These are phyloP conservation scores for Labyrinthula sp. DNA, from an alignment of 352 stramenopile species.

Conservation along the genomic window DNA sequence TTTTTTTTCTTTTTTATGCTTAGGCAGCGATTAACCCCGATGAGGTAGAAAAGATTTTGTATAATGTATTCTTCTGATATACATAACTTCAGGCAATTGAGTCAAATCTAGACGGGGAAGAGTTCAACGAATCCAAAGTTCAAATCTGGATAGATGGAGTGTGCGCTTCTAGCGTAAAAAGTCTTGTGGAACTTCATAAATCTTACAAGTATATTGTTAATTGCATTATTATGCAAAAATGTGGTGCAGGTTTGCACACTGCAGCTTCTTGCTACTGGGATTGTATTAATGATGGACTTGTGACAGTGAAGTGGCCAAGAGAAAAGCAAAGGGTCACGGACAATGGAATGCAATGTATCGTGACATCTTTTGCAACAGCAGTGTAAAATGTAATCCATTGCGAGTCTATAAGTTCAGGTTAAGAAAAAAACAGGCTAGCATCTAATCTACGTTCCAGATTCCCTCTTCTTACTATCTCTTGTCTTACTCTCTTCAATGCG, in stretches of 20 bases:
- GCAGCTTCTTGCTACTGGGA: conserved; percentile 68
- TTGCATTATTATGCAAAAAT: conserved; percentile 71
- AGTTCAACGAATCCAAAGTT: conserved; percentile 58
- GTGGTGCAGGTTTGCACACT: conserved; percentile 61
- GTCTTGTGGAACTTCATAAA: conserved; percentile 57
- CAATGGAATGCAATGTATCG: conserved; percentile 60
- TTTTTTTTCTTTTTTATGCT: too few relatives aligned
- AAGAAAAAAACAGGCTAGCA: too few relatives aligned
- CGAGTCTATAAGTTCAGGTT: too few relatives aligned
- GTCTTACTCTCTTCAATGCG: too few relatives aligned
- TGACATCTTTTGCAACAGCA: conserved; percentile 59
- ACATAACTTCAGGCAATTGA: too few relatives aligned
- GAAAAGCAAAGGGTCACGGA: conserved; percentile 67
- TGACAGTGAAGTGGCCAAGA: conserved; percentile 55
- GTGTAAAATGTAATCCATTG: too few relatives aligned
- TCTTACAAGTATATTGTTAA: conserved; percentile 68
- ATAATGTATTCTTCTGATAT: too few relatives aligned
- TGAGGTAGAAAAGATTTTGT: too few relatives aligned
- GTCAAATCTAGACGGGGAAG: conserved; percentile 53
- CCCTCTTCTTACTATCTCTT: too few relatives aligned
- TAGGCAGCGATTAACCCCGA: too few relatives aligned
- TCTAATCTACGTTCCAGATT: too few relatives aligned
- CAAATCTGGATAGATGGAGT: conserved; percentile 65
- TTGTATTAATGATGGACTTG: conserved; percentile 55
- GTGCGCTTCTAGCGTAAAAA: conserved; percentile 60